A percentile compares a stretch with the other conserved stretches of the same genome.
Conservation (phyloP, 1,284 basidiomycete species). For the Ceratobasidium sp. region DNA sequence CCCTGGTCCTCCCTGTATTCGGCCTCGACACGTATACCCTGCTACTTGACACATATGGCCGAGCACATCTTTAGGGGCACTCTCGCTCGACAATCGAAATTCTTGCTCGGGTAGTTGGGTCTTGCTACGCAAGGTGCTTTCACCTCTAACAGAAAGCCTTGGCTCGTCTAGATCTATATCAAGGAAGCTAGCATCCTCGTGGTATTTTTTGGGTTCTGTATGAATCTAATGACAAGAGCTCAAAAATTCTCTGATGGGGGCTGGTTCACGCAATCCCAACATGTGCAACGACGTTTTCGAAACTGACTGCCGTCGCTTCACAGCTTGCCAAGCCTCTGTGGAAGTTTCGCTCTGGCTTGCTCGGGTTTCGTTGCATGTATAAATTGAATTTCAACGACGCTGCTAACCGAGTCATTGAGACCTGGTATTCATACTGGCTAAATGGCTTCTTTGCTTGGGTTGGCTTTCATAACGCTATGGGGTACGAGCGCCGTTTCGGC, state of each 20-base stretch:
- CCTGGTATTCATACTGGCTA: background rate
- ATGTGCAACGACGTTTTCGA: slow-evolving; percentile 16
- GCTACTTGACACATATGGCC: no score
- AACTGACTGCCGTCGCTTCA: slow-evolving; percentile 19
- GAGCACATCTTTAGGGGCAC: no score
- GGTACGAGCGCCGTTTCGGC: slow-evolving; percentile 14
- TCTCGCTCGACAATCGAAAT: background rate
- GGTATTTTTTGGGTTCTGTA: background rate
- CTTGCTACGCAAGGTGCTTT: background rate
- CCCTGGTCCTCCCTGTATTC: no score
- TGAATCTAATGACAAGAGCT: background rate
- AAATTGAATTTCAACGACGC: background rate
- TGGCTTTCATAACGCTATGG: slow-evolving; percentile 25
- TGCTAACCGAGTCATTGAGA: background rate
- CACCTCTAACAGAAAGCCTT: background rate
- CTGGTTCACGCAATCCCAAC: background rate
- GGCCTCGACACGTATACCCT: no score
- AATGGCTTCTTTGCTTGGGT: slow-evolving; percentile 32
- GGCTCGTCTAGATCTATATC: background rate
- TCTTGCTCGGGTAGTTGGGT: slow-evolving; percentile 21
- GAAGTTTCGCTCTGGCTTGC: background rate
- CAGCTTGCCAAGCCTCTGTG: slow-evolving; percentile 19
- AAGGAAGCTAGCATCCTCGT: slow-evolving; percentile 10
- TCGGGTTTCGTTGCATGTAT: background rate
- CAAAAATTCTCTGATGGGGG: background rate